Percentiles rank a stretch among this genome's conserved stretches.
Conservation (phyloP, 441 rosid genomes). For the Syzygium malaccense region DNA sequence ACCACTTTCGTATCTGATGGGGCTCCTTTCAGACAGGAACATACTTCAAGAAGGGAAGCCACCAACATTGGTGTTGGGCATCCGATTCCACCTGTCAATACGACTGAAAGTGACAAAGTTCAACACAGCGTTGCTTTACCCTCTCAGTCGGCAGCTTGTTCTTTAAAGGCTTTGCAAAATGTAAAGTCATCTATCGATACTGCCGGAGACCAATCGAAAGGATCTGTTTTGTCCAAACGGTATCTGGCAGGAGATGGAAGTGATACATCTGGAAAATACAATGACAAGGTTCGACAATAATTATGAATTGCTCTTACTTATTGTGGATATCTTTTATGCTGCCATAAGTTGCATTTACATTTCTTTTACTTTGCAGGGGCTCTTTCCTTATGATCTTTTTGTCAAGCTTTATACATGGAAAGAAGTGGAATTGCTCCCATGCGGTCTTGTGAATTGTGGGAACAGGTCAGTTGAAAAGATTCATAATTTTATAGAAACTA, state of each 20-base stretch:
- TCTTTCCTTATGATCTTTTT: neutral
- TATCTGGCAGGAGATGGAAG: conserved; percentile 13
- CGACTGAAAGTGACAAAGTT: neutral
- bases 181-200: neutral
- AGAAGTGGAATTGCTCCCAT: neutral
- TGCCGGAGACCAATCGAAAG: conserved; percentile 14
- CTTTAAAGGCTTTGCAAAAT: neutral
- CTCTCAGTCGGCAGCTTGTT: neutral
- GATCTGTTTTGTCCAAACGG: conserved; percentile 38
- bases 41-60: neutral
- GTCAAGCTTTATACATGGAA: neutral
- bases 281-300: neutral
- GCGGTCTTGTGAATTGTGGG: neutral
- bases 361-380: neutral
- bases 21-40: neutral
- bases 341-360: neutral
- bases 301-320: neutral
- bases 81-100: neutral
- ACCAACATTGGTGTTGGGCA: neutral
- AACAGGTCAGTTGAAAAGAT: neutral
- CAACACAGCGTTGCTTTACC: neutral
- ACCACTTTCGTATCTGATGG: conserved; percentile 2
- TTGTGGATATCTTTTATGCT: neutral
- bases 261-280: conserved; percentile 46
- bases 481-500: neutral